phyloP scores from a whole-genome alignment of 495 filamentous ascomycete species.

The Massariosphaeria phaeospora region DNA sequence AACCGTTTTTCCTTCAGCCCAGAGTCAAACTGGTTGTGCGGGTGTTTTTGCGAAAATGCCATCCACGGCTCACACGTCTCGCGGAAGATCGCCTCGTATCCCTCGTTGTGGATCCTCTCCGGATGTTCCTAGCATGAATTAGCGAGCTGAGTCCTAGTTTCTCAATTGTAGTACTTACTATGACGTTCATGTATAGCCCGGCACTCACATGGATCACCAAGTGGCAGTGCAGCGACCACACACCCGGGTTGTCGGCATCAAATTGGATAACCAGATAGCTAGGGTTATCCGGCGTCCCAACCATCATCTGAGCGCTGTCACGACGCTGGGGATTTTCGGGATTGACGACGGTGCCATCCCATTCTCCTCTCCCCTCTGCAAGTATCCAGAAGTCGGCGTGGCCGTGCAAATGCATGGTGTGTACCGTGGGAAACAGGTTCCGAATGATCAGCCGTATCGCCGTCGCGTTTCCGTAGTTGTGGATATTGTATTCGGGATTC shows the following conservation, averaged over 20 bases:
- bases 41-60: background rate
- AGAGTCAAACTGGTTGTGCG: background rate
- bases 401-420: conserved; percentile 30
- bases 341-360: conserved; percentile 23
- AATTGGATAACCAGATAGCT: conserved; percentile 20
- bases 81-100: background rate
- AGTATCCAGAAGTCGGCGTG: conserved; percentile 23
- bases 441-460: conserved; percentile 35
- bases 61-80: background rate
- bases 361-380: conserved; percentile 12
- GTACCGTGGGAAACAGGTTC: conserved; percentile 26
- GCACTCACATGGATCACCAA: conserved; percentile 23
- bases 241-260: conserved; percentile 24
- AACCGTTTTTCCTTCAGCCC: background rate
- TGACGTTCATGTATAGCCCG: conserved; percentile 26
- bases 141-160: background rate
- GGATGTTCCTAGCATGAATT: background rate
- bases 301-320: conserved; percentile 13
- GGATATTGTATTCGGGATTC: conserved; percentile 29
- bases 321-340: conserved; percentile 18
- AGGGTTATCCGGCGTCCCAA: conserved; percentile 4
- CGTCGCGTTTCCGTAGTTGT: conserved; percentile 36
- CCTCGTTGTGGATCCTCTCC: background rate
- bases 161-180: background rate
- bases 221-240: conserved; percentile 32